phyloP scores from a whole-genome alignment of 2,329 filamentous ascomycete species.

The Oidium heveae region DNA sequence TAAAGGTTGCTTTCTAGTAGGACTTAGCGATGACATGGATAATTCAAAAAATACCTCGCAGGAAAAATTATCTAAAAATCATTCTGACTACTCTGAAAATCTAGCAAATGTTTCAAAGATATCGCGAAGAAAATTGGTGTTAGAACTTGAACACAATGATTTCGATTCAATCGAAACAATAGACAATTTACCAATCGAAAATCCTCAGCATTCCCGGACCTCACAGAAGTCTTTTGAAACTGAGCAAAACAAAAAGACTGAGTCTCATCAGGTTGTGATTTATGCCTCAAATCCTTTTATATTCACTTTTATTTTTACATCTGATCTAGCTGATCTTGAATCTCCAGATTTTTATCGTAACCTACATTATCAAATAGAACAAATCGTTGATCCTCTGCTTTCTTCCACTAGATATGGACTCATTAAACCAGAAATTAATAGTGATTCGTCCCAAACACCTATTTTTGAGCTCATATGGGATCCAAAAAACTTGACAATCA shows the following conservation, averaged over 20 bases:
- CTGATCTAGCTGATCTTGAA: slow-evolving; percentile 30
- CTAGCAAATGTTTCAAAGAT: slow-evolving; percentile 21
- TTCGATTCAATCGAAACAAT: no score
- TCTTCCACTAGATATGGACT: slow-evolving; percentile 31
- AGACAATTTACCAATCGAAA: no score
- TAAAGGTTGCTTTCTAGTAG: slow-evolving; percentile 37
- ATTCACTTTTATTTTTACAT: slow-evolving; percentile 47
- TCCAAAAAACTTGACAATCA: slow-evolving; percentile 26
- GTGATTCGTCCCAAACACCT: slow-evolving; percentile 10
- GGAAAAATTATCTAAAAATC: no score
- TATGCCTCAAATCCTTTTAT: slow-evolving; percentile 55
- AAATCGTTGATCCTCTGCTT: slow-evolving; percentile 30
- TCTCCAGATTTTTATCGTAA: slow-evolving; percentile 31
- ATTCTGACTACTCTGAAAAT: no score
- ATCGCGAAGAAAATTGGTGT: no score
- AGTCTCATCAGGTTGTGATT: slow-evolving; percentile 31
- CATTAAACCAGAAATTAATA: slow-evolving; percentile 18
- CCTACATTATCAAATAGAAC: slow-evolving; percentile 32
- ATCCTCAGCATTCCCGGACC: no score
- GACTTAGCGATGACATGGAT: slow-evolving; percentile 38
- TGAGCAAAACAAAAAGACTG: no score
- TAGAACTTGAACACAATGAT: no score
- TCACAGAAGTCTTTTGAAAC: no score
- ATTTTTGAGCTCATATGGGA: slow-evolving; percentile 42
- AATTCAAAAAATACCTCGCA: slow-evolving; percentile 12